phyloP scores from a whole-genome alignment of 768 basidiomycete species.

The Psilocybe cyanescens region DNA sequence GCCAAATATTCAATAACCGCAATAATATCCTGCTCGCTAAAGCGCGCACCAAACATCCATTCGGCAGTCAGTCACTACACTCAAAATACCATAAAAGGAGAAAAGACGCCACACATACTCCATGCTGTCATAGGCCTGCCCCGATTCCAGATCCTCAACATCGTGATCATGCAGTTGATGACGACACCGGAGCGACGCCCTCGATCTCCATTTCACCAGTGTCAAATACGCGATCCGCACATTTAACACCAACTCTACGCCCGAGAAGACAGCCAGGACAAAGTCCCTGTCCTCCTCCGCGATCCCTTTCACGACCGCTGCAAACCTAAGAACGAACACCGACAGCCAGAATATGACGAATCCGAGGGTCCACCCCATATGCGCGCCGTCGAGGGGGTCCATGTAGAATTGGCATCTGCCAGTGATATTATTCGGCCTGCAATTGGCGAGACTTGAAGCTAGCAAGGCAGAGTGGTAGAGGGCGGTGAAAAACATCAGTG shows the following conservation, averaged over 20 bases:
- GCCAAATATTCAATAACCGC: neutral
- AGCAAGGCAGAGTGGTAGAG: neutral
- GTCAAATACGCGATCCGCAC: neutral
- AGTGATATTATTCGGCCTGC: neutral
- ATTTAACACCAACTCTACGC: slow-evolving; percentile 1
- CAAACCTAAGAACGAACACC: neutral
- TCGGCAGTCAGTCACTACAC: neutral
- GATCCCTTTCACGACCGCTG: neutral
- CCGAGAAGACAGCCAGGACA: neutral
- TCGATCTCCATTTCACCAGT: neutral
- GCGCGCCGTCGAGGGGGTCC: neutral
- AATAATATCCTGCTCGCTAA: neutral
- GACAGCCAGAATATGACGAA: neutral
- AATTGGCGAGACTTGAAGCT: neutral
- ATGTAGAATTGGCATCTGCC: neutral
- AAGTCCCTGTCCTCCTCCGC: neutral
- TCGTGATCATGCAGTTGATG: neutral
- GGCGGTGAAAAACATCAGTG: neutral
- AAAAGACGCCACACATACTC: neutral
- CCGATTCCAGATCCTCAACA: neutral
- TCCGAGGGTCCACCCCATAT: neutral
- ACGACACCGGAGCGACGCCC: neutral
- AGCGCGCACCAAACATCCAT: neutral
- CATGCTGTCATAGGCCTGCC: neutral
- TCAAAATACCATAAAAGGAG: neutral